Percentiles rank a stretch among this genome's conserved stretches.
These are phyloP conservation scores for Coelastrella sp. DNA, from an alignment of 139 green algal genomes.

Conservation along the genomic window DNA sequence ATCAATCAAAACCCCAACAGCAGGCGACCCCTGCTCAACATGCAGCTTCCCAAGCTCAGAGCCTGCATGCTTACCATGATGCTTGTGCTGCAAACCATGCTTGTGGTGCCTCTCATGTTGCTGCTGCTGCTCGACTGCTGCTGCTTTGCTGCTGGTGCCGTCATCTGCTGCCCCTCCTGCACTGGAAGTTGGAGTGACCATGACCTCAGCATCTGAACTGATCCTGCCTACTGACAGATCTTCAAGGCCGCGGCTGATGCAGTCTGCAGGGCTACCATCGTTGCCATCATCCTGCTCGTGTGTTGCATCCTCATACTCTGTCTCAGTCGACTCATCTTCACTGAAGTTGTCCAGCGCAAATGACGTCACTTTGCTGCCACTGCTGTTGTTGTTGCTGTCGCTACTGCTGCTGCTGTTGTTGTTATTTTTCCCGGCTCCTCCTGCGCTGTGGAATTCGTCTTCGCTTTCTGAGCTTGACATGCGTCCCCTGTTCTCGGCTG, in stretches of 20 bases:
- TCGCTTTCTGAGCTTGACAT: not conserved
- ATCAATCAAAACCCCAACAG: slow-evolving; percentile 23
- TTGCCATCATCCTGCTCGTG: not conserved
- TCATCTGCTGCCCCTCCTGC: not conserved
- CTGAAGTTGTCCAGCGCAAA: slow-evolving; percentile 44
- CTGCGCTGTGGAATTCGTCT: not conserved
- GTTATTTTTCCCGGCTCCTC: not conserved
- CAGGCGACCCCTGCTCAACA: not conserved
- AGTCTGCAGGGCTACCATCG: not conserved
- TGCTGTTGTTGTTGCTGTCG: not conserved
- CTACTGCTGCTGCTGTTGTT: not conserved
- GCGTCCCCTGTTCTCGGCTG: not conserved
- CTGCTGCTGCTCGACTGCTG: not conserved
- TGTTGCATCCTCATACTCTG: not conserved
- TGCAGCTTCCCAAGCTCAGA: not conserved
- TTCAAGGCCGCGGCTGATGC: not conserved
- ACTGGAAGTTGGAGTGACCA: not conserved
- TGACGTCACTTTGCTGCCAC: not conserved
- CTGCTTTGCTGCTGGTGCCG: not conserved
- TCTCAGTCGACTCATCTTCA: not conserved
- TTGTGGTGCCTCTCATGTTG: slow-evolving; percentile 9
- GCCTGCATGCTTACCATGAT: not conserved
- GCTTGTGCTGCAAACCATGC: not conserved
- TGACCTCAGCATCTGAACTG: not conserved
- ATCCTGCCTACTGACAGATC: not conserved